Evolutionary conservation across 1,284 basidiomycete species (phyloP), one percentile per base, ranked within the genome.

Genomic region (Pseudozyma tsukubaensis): DNA sequence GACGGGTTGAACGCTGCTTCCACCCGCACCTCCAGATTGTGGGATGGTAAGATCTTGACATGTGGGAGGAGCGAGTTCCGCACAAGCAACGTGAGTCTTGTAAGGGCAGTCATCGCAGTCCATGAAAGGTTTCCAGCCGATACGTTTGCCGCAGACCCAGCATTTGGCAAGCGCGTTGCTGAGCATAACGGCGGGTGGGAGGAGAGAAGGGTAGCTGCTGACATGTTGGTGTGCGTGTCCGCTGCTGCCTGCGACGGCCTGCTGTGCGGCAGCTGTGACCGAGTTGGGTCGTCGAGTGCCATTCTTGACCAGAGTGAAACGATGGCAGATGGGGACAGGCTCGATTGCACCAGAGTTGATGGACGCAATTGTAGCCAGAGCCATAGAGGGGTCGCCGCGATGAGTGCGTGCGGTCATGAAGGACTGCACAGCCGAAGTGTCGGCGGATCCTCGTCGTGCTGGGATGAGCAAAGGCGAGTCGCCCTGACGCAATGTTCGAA

Each of bases 51-150:
- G 29, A 39, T 81, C 79, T 56, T 78, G 79, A 50, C 80, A 82
- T 18, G 76, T 78, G 13, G 79, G 76, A 12, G 72, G 73, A 6
- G 80, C 80, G 13, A 79, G 50, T 34, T 80, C 76, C 16, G 72
- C 78, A 50, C 80, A 82, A 12, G 61, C 77, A 5, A 81, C 79
- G 61, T 82, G 80, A 16, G 79, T 78, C 51, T 79, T 79, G 68
- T 78, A 81, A 16, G 80, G 79, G 47, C 80, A 82, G 50, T 82
- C 80, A 48, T 82, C 80, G 59, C 80, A 82, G 55, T 82, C 80
- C 70, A 81, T 76, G 45, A 81, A 82, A 1, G 80, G 79, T 29
- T 76, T 75, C 74, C 78, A 82, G 19, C 80, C 80, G 35, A 82
- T 76, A 9, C 79, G 56, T 47, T 76, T 80, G 16, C 67, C 67